Evolutionary conservation across 352 stramenopile species (phyloP).

Genomic region (Pythium periplocum): DNA sequence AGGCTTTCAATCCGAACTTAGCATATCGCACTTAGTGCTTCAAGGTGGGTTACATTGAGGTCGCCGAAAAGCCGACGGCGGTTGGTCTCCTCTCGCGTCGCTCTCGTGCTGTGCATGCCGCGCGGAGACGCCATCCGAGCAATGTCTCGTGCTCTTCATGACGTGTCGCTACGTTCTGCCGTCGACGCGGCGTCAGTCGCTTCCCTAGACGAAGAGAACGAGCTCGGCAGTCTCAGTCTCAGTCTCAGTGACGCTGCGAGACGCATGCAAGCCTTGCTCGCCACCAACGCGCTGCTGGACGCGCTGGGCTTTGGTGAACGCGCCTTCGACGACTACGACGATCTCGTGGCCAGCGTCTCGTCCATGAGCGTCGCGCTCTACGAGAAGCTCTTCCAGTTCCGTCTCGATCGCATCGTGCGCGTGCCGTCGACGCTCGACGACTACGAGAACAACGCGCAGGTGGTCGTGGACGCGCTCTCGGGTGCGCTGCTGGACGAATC

Average conservation of each 20-base stretch:
- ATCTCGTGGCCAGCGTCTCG: conserved; percentile 83
- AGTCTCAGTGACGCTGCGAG: conserved; percentile 7
- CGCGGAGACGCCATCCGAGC: no score
- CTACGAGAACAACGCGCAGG: conserved; percentile 86
- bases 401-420: conserved; percentile 61
- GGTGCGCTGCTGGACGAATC: conserved; percentile 65
- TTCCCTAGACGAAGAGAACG: no score
- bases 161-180: no score
- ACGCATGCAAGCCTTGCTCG: conserved; percentile 19
- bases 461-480: conserved; percentile 76
- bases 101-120: no score
- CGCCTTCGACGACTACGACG: conserved; percentile 62
- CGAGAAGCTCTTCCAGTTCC: conserved; percentile 88
- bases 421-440: conserved; percentile 51
- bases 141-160: no score
- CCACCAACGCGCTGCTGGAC: conserved; percentile 77
- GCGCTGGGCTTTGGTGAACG: conserved; percentile 77
- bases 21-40: no score
- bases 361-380: conserved; percentile 91
- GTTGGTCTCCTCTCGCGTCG: no score
- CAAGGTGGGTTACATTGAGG: no score
- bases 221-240: no score
- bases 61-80: no score
- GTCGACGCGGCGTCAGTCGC: no score
- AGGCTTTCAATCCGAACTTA: no score